Evolutionary conservation across 768 basidiomycete genomes (phyloP).

Genomic region (Peribolospora baueri): DNA sequence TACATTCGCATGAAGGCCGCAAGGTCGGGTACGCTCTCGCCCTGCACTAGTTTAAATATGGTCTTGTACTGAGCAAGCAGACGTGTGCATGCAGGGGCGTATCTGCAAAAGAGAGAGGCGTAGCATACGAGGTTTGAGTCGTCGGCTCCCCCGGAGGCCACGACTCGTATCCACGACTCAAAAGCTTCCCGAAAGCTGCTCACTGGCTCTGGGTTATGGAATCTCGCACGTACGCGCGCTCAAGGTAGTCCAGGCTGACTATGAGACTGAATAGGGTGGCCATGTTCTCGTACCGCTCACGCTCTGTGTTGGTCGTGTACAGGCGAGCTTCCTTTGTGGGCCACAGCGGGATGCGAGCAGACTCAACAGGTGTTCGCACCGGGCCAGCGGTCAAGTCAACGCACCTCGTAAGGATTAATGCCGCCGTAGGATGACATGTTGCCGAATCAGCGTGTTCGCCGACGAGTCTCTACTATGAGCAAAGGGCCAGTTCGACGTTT

Average conservation of each 20-base stretch:
- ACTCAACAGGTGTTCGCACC: not conserved
- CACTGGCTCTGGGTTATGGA: slow-evolving; percentile 74
- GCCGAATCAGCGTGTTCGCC: too few relatives aligned
- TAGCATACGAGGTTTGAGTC: not conserved
- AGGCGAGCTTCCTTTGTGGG: slow-evolving; percentile 49
- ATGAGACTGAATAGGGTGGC: slow-evolving; percentile 81
- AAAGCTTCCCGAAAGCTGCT: slow-evolving; percentile 18
- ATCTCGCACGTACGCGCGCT: slow-evolving; percentile 85
- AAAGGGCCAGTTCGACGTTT: too few relatives aligned
- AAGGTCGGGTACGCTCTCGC: slow-evolving; percentile 57
- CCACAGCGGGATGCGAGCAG: slow-evolving; percentile 16
- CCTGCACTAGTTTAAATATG: slow-evolving; percentile 66
- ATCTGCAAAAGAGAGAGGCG: slow-evolving; percentile 32
- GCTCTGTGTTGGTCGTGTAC: slow-evolving; percentile 62
- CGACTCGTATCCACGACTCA: too few relatives aligned
- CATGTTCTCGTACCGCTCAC: slow-evolving; percentile 65
- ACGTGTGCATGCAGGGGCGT: slow-evolving; percentile 82
- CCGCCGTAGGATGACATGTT: too few relatives aligned
- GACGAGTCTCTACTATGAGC: too few relatives aligned
- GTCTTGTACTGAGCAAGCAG: slow-evolving; percentile 94
- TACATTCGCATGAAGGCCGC: slow-evolving; percentile 82
- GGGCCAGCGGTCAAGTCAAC: not conserved
- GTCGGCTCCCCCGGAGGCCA: too few relatives aligned
- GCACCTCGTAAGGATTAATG: slow-evolving; percentile 3
- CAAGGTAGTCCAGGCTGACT: slow-evolving; percentile 75